Conservation (phyloP, 192 early-diverging fungal species). For the Podila clonocystis region DNA sequence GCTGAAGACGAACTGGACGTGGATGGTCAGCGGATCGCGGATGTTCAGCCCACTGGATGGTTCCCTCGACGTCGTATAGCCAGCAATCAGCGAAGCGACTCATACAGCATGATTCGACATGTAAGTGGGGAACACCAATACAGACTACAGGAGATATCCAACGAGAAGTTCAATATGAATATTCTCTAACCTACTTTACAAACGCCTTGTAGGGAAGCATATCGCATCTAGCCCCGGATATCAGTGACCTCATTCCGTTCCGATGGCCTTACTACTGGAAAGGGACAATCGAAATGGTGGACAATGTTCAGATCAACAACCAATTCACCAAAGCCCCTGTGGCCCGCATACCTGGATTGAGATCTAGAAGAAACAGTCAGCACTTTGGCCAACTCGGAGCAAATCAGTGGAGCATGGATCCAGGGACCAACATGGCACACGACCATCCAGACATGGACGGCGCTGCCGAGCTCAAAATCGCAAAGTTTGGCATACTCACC, state of each 20-base stretch:
- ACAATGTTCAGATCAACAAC: slow-evolving; percentile 51
- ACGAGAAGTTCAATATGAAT: neutral
- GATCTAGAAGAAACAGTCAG: slow-evolving; percentile 17
- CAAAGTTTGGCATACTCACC: slow-evolving; percentile 75
- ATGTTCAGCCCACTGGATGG: slow-evolving; percentile 32
- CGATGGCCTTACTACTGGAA: slow-evolving; percentile 52
- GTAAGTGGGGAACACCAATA: slow-evolving; percentile 20
- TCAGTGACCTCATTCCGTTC: slow-evolving; percentile 43
- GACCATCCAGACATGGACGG: slow-evolving; percentile 17
- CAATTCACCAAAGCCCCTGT: slow-evolving; percentile 39
- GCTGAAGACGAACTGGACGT: slow-evolving; percentile 61
- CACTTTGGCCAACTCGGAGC: neutral
- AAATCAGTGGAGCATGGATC: neutral
- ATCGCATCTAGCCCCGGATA: slow-evolving; percentile 34
- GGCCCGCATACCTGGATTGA: slow-evolving; percentile 22
- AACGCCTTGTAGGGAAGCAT: slow-evolving; percentile 30
- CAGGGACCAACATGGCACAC: slow-evolving; percentile 1
- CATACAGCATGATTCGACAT: slow-evolving; percentile 55
- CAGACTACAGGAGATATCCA: no score
- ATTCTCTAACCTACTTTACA: neutral
- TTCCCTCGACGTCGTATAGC: slow-evolving; percentile 39
- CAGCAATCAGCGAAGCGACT: slow-evolving; percentile 35
- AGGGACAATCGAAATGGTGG: slow-evolving; percentile 47
- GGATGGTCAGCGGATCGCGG: slow-evolving; percentile 43
- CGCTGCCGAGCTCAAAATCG: slow-evolving; percentile 53